Conservation (phyloP, 2,329 filamentous ascomycete genomes). For the Pestalotiopsis fici region DNA sequence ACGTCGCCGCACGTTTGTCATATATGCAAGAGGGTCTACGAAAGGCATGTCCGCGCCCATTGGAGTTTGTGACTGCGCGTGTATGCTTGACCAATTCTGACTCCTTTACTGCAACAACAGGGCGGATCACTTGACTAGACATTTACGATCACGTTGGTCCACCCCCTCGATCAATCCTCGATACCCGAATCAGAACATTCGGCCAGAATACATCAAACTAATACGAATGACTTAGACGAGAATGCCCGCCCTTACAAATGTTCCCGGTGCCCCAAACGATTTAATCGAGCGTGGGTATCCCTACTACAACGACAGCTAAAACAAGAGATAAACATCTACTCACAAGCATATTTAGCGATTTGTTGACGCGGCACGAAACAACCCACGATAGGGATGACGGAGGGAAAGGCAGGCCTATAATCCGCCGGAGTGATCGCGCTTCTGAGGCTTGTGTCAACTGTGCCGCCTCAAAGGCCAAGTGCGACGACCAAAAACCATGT, state of each 20-base stretch:
- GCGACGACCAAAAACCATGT: conserved; percentile 29
- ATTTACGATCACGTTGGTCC: conserved; percentile 26
- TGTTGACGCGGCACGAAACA: conserved; percentile 29
- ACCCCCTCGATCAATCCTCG: background rate
- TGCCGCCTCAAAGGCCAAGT: conserved; percentile 28
- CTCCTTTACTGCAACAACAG: conserved; percentile 2
- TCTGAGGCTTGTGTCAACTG: conserved; percentile 27
- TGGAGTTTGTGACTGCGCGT: background rate
- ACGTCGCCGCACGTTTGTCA: conserved; percentile 23
- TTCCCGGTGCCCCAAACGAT: conserved; percentile 27
- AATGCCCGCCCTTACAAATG: conserved; percentile 29
- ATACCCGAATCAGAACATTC: background rate
- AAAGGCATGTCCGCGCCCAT: conserved; percentile 17
- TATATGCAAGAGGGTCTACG: conserved; percentile 27
- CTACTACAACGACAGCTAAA: background rate
- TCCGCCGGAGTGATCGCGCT: conserved; percentile 27
- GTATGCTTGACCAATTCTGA: background rate
- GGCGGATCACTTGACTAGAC: conserved; percentile 28
- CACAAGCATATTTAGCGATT: conserved; percentile 17
- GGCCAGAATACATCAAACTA: background rate
- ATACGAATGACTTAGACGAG: conserved; percentile 17
- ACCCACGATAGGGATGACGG: conserved; percentile 28
- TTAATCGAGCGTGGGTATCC: conserved; percentile 27
- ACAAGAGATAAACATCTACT: background rate
- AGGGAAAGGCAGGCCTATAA: conserved; percentile 22